A percentile compares a stretch with the other conserved stretches of the same genome.
Conservation (phyloP, 495 filamentous ascomycete species). For the Thermothielavioides terrestris region DNA sequence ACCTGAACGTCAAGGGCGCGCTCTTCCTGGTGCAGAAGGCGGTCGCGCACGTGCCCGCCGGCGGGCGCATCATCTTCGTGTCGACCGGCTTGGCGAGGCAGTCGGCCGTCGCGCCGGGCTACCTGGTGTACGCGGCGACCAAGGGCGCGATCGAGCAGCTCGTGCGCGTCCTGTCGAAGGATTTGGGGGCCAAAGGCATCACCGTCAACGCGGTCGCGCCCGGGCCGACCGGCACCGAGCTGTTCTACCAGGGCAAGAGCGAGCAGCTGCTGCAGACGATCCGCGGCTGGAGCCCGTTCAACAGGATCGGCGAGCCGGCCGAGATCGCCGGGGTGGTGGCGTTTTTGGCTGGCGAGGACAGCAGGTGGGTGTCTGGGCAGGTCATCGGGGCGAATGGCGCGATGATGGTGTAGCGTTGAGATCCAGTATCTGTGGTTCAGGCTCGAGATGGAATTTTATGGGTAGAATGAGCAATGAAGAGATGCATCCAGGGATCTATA, state of each 20-base stretch:
- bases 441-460: too few relatives aligned
- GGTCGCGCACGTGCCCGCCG: conserved; percentile 49
- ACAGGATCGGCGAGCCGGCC: conserved; percentile 49
- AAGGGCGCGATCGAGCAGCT: conserved; percentile 70
- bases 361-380: conserved; percentile 60
- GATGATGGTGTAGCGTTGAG: conserved; percentile 23
- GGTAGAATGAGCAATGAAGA: not conserved
- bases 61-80: conserved; percentile 53
- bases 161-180: conserved; percentile 54
- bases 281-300: conserved; percentile 44
- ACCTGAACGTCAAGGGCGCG: conserved; percentile 59
- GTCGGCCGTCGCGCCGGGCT: conserved; percentile 44
- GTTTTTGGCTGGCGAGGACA: conserved; percentile 44
- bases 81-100: conserved; percentile 44
- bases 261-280: conserved; percentile 50
- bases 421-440: too few relatives aligned
- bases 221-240: conserved; percentile 57
- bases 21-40: conserved; percentile 59
- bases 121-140: conserved; percentile 52
- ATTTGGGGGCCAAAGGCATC: conserved; percentile 52
- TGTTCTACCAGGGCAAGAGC: conserved; percentile 55
- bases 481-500: not conserved
- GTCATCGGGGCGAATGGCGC: conserved; percentile 54
- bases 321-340: conserved; percentile 52
- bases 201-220: conserved; percentile 57